Base-by-base conservation (phyloP, 1,139 yeast genomes). In the Candida frijolesensis region DNA sequence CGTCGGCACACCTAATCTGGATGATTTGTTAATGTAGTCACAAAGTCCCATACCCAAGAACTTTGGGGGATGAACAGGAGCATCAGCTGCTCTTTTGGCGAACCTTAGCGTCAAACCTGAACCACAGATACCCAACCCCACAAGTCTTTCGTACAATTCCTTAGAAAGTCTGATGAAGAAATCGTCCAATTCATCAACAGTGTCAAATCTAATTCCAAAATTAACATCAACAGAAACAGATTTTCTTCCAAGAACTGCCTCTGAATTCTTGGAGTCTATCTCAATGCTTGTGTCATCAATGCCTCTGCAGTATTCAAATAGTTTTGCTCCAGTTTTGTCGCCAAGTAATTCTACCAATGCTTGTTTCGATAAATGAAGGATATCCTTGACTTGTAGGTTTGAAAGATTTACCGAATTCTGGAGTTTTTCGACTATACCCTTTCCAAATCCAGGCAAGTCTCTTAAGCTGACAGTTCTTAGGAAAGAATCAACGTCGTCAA, bases 371-470 rank as follows among this genome's bases (percentile, higher is more conserved):
- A 84, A 54, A 1, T 51, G 46, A 2, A 72, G 64, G 2, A 89
- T 58, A 37, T 81, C 77, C 0, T 45, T 60, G 29, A 60, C 57
- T 10, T 50, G 53, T 2, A 65, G 67, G 1, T 53, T n/a, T 5
- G 47, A 47, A 10, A 9, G 47, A 29, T 19, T 19, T 19, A 42
- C 47, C 16, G 48, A 56, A 39, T 49, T 33, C 16, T 44, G 49
- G 25, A 47, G 53, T 49, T 60, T 60, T 15, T 60, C 62, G 5
- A 54, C 38, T 14, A 85, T 74, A 8, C 84, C 75, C 3, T 65
- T 57, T 0, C 98, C 98, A n/a, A 90, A 79, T 0, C 98, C 97
- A 0, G 98, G 99, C n/a, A 94, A 66, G 45, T 80, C 83, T 6
- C 71, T 65, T 0, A 90, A 72, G 4, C 70, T 63, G n/a, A 86